These are phyloP conservation scores for Nematocida sp. DNA, from an alignment of 371 early-diverging fungal genomes.

Conservation along the genomic window DNA sequence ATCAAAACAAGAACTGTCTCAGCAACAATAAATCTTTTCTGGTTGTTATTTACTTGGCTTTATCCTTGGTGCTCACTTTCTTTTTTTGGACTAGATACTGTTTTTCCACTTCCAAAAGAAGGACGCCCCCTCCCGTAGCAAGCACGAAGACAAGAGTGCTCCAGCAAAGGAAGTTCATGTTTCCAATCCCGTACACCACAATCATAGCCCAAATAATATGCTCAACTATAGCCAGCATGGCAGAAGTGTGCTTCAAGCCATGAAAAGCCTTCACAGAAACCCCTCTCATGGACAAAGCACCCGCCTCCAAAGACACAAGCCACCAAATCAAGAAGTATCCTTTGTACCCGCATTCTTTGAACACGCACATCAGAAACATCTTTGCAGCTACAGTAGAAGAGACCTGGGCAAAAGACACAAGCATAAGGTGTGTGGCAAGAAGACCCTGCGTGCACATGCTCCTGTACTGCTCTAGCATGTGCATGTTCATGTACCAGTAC, in stretches of 20 bases:
- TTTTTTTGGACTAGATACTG: too few relatives aligned
- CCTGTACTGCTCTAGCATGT: slow-evolving; percentile 27
- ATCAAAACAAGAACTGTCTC: background rate
- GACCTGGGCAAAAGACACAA: background rate
- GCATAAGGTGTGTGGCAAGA: slow-evolving; percentile 22
- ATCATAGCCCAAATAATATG: slow-evolving; percentile 37
- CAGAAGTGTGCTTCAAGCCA: background rate
- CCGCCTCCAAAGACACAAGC: background rate
- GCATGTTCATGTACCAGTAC: slow-evolving; percentile 48
- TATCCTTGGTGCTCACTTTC: background rate
- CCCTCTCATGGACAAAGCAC: background rate
- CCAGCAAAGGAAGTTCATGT: slow-evolving; percentile 52
- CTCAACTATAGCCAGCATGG: background rate
- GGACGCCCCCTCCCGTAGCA: slow-evolving; percentile 5
- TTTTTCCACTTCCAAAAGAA: background rate
- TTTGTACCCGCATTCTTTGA: slow-evolving; percentile 35
- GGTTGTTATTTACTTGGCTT: background rate
- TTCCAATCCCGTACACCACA: slow-evolving; percentile 20
- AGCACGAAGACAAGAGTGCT: slow-evolving; percentile 9
- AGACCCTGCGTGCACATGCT: background rate
- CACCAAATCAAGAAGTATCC: slow-evolving; percentile 41
- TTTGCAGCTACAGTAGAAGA: background rate
- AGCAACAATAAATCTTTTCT: background rate
- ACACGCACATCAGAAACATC: slow-evolving; percentile 17
- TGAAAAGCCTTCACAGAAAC: background rate